Evolutionary conservation across 345 rosid genomes (phyloP), one percentile per base, ranked within the genome.

Genomic region (Heritiera littoralis): DNA sequence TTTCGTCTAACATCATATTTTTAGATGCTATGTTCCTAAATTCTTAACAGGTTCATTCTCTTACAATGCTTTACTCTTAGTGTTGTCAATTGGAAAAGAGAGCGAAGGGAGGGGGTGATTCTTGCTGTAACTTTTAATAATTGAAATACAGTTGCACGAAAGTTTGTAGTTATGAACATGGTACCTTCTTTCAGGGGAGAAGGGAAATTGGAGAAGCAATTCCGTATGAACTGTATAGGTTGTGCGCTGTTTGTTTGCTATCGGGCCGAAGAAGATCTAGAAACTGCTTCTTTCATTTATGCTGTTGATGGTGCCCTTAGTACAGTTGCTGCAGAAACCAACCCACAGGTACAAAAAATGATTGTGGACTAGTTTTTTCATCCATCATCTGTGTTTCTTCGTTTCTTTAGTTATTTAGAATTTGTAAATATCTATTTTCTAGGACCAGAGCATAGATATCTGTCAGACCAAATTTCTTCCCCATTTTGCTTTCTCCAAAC

Each of bases 151-250:
- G 59, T 60, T 77, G 43, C 41, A 59, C 43, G 1, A 1, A 32
- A 59, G 28, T 48, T 61, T 45, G 12, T 35, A 51, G 41, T 76
- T n/a, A 54, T 6, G 7, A 14, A 48, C 45, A 6, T 78, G 55
- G 40, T n/a, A 77, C 54, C 45, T 73, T 75, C 67, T 54, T 75
- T 40, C 79, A 95, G 99, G 70, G 98, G 94, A 18, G 98, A 97
- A 91, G 99, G 98, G 15, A 94, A 88, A 76, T 52, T 92, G 84
- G 99, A 97, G 94, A 97, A 93, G 89, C 99, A 97, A 80, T 94
- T 89, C 82, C 94, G 98, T 17, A 93, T 97, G 99, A 94, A 91
- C 81, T 97, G 99, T 80, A 59, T 97, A 2, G 92, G 98, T 10
- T 97, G 99, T 79, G 89, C 88, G 75, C 89, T 97, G 17, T 93